Evolutionary conservation across 2,329 filamentous ascomycete species (phyloP), one percentile per base, ranked within the genome.

Genomic region (Sodiomyces alkalinus): DNA sequence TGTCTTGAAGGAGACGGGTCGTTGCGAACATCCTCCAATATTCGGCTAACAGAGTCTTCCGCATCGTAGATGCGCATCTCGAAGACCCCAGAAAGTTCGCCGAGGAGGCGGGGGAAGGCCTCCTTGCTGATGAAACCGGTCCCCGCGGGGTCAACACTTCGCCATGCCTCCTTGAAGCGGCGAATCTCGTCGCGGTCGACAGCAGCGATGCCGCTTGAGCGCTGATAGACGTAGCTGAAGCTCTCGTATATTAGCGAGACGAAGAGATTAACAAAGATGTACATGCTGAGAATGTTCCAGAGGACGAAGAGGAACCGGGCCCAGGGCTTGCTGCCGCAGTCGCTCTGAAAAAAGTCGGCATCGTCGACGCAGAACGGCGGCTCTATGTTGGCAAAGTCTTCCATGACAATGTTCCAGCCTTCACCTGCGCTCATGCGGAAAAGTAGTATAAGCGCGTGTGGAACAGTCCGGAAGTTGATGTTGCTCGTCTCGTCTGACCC

Each of bases 201-300:
- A 35, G 80, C 78, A 5, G 80, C 83, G 41, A 94, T 67, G n/a
- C 85, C 83, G 45, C 81, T 93, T 35, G 87, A 94, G 37, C 85
- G 74, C 56, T 98, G 92, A 50, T 96, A 98, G 38, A 98, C 90
- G 46, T 98, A 98, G 50, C 85, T 93, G 64, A 98, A 98, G 55
- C 86, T 96, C 59, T 98, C 90, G 56, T 92, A 98, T 41, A 98
- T 98, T 49, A 98, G 74, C 27, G 90, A 98, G 33, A 98, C 87
- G 52, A 98, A 98, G 47, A 98, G 60, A 46, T 87, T 94, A 47
- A 96, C 87, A 46, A 98, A 98, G 45, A 98, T 92, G 56, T 98
- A 98, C 90, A 98, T 98, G 79, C 87, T 96, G 53, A 98, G 68
- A 44, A 98, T 87, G 59, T 98, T 98, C 90, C 90, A 98, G 4